phyloP scores from a whole-genome alignment of 352 stramenopile species.

The Phytophthora parvispora region DNA sequence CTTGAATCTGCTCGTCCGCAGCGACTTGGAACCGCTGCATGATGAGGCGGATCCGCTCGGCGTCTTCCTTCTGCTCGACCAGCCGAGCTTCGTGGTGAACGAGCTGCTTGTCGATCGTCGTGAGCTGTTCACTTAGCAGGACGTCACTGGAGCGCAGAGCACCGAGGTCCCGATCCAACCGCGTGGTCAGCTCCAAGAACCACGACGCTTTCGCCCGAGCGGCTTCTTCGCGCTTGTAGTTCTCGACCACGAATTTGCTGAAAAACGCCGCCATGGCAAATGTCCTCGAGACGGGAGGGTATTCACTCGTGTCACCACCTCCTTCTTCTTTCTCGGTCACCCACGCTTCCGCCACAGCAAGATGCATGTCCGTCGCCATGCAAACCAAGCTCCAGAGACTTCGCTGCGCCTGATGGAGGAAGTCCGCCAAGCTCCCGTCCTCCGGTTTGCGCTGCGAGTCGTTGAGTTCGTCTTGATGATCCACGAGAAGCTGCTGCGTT shows the following conservation, averaged over 20 bases:
- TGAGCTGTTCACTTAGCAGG: constrained; percentile 30
- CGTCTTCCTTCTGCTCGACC: constrained; percentile 52
- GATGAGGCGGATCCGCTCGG: constrained; percentile 56
- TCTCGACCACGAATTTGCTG: constrained; percentile 26
- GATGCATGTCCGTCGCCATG: constrained; percentile 42
- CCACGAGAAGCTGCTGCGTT: constrained; percentile 30
- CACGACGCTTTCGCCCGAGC: constrained; percentile 20
- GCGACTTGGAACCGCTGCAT: constrained; percentile 69
- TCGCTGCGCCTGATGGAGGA: constrained; percentile 39
- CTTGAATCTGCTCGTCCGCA: constrained; percentile 69
- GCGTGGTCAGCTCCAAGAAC: constrained; percentile 34
- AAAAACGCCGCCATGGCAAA: constrained; percentile 36
- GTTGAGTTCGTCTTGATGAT: neutral
- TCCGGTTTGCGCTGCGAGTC: neutral
- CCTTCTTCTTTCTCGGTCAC: neutral
- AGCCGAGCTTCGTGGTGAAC: constrained; percentile 31
- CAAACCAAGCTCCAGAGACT: constrained; percentile 52
- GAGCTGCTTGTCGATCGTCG: constrained; percentile 34
- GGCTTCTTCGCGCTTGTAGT: constrained; percentile 26
- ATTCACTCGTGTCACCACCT: neutral
- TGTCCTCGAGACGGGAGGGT: constrained; percentile 1
- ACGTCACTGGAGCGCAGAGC: constrained; percentile 29
- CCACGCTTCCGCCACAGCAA: constrained; percentile 13
- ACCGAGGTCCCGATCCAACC: constrained; percentile 29
- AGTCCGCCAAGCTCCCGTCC: constrained; percentile 32